Evolutionary conservation across 2,329 filamentous ascomycete genomes (phyloP), one percentile per base, ranked within the genome.

Genomic region (Lithohypha guttulata): DNA sequence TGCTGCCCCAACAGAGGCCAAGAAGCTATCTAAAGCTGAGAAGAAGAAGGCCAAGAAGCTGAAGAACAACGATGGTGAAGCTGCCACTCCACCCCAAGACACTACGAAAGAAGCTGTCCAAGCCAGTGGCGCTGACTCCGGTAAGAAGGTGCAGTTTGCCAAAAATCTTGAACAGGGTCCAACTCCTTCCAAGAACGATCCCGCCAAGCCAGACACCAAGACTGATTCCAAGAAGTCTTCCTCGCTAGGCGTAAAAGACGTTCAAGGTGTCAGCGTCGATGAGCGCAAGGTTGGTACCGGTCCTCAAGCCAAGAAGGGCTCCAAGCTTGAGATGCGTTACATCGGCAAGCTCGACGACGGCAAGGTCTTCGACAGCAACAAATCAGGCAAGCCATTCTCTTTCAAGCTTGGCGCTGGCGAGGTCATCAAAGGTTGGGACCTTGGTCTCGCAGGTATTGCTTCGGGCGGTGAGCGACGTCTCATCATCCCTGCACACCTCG

Each of bases 361-460:
- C 65, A 93, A 95, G 69, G 79, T 93, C 52, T 98, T 98, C 57
- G 49, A 29, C 54, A 87, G 84, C 86, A 64, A 98, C 75, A 98
- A 96, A 75, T 95, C 93, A 71, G 91, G 91, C 55, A 87, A 93
- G 70, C 89, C 93, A 42, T 98, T 98, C 70, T 75, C 74, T 51
- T 96, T 96, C 77, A 93, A 89, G 72, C 78, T 93, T 45, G 93
- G 91, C 53, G 77, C 79, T 59, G 87, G 87, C 46, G 84, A 96
- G 64, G 93, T 98, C 56, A 98, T 98, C 71, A 91, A 93, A 75
- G 91, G 91, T 52, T 96, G 91, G 93, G 93, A 98, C 61, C 76
- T 96, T 50, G 91, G 91, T 65, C 70, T 98, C 53, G 72, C 75
- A 52, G 93, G 93, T 64, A 95, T 98, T 85, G 71, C 79, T 52